Conservation (phyloP, 2,329 filamentous ascomycete species). For the Falciphora oryzae region DNA sequence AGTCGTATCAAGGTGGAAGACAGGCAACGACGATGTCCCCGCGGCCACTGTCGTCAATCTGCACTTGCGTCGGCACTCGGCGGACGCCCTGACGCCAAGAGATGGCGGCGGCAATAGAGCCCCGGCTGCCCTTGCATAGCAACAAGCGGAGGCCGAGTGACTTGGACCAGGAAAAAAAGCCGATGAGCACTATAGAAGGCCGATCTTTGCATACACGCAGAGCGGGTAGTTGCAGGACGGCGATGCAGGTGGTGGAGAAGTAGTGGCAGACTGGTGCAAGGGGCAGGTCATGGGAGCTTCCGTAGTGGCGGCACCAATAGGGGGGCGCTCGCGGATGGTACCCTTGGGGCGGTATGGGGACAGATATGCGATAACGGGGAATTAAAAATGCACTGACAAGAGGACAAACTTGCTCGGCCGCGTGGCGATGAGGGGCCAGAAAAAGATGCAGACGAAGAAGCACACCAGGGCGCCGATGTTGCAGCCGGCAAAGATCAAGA, state of each 20-base stretch:
- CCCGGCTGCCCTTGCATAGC: background rate
- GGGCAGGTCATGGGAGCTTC: conserved; percentile 9
- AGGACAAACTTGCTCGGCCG: conserved; percentile 93
- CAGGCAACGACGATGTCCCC: background rate
- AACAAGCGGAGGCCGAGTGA: background rate
- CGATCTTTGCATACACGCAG: conserved; percentile 22
- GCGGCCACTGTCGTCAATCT: background rate
- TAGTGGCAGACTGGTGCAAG: conserved; percentile 2
- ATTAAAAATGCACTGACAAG: conserved; percentile 63
- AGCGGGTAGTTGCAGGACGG: conserved; percentile 29
- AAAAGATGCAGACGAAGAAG: conserved; percentile 87
- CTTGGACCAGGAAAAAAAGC: background rate
- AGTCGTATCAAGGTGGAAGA: background rate
- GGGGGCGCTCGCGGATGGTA: background rate
- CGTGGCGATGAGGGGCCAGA: conserved; percentile 77
- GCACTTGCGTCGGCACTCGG: background rate
- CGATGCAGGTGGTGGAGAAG: background rate
- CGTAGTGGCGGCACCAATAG: background rate
- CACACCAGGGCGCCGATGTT: conserved; percentile 84
- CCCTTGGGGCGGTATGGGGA: background rate
- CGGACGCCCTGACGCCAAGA: background rate
- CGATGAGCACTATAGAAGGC: background rate
- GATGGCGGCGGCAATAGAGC: background rate
- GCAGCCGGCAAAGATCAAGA: conserved; percentile 87
- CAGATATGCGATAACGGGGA: conserved; percentile 10